These are phyloP conservation scores for Geosmithia morbida DNA, from an alignment of 2,329 filamentous ascomycete genomes.

Conservation along the genomic window DNA sequence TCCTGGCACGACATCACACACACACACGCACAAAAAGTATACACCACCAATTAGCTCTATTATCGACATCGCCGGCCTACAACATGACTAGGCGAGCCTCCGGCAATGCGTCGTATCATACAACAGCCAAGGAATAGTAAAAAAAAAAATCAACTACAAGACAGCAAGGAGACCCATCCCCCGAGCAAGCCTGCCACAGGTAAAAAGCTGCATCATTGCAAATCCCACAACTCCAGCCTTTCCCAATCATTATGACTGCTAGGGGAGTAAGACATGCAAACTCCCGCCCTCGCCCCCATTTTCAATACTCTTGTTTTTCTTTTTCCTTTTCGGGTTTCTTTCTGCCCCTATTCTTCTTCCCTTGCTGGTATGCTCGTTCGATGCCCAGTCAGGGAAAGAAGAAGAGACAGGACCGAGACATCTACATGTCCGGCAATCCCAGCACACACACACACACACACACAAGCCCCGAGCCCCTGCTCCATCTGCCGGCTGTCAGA, in stretches of 20 bases:
- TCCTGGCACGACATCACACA: too few species aligned
- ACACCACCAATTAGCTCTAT: not conserved
- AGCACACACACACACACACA: too few species aligned
- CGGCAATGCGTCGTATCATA: not conserved
- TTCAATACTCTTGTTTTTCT: not conserved
- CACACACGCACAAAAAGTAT: too few species aligned
- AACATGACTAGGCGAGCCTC: not conserved
- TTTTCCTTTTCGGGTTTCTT: not conserved
- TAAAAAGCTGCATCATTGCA: not conserved
- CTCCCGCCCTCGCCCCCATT: not conserved
- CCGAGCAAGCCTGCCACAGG: not conserved
- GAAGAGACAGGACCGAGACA: not conserved
- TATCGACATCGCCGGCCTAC: not conserved
- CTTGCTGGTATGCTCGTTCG: not conserved
- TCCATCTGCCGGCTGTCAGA: not conserved
- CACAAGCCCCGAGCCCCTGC: not conserved
- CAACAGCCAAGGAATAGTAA: not conserved
- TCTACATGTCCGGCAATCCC: not conserved
- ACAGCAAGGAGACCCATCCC: not conserved
- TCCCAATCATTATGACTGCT: constrained; percentile 2
- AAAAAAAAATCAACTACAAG: not conserved
- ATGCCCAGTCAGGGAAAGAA: not conserved
- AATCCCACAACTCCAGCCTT: not conserved
- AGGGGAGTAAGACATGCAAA: not conserved
- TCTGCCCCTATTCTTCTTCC: not conserved